A percentile compares a stretch with the other conserved stretches of the same genome.
Conservation (phyloP, 345 rosid species). For the Ceriops zippeliana region DNA sequence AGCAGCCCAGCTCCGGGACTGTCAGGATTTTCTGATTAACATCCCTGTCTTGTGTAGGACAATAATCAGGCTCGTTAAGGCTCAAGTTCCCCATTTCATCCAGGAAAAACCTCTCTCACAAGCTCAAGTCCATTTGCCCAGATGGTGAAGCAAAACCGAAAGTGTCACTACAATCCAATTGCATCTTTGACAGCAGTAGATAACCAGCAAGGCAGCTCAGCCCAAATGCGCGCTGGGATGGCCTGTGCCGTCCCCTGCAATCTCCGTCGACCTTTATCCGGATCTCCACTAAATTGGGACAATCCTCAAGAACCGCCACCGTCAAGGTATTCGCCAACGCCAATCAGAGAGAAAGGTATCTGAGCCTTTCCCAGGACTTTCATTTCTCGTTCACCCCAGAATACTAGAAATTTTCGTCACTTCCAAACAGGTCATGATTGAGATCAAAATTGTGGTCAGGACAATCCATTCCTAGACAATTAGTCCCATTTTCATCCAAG, state of each 20-base stretch:
- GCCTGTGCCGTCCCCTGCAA: conserved; percentile 53
- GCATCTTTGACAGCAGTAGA: conserved; percentile 70
- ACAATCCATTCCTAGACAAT: background rate
- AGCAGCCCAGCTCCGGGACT: conserved; percentile 72
- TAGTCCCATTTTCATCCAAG: conserved; percentile 20
- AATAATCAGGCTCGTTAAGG: conserved; percentile 70
- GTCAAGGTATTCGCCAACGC: conserved; percentile 62
- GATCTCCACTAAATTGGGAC: conserved; percentile 84
- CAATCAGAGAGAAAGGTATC: conserved; percentile 67
- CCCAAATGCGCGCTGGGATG: conserved; percentile 53
- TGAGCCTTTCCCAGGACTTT: conserved; percentile 64
- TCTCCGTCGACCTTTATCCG: conserved; percentile 77
- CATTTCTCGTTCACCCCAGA: conserved; percentile 28
- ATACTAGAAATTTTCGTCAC: background rate
- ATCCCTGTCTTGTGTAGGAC: conserved; percentile 91
- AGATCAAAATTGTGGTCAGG: conserved; percentile 5
- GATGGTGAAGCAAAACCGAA: conserved; percentile 73
- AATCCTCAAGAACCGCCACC: conserved; percentile 51
- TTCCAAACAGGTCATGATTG: conserved; percentile 12
- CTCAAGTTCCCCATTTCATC: conserved; percentile 57
- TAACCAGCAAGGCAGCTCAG: conserved; percentile 36
- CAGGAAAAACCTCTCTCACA: conserved; percentile 88
- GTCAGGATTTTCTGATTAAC: conserved; percentile 80
- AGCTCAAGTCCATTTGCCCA: conserved; percentile 75
- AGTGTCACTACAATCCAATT: conserved; percentile 66